These are phyloP conservation scores for Ochetophila trinervis DNA, from an alignment of 306 rosid species.

Conservation along the genomic window DNA sequence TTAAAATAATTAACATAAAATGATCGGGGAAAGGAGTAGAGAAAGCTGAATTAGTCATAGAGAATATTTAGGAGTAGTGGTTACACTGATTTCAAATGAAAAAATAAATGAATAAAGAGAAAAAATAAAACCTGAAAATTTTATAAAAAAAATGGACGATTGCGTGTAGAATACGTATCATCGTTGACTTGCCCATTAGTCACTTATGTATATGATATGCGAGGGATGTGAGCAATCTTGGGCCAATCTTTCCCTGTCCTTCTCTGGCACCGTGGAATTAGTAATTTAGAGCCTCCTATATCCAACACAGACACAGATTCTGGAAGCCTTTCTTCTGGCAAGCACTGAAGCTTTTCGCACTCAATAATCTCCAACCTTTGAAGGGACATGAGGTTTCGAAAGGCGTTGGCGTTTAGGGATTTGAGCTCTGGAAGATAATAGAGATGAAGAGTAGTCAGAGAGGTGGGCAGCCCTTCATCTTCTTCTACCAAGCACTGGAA, in stretches of 20 bases:
- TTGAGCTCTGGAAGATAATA: neutral
- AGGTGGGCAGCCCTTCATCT: constrained; percentile 10
- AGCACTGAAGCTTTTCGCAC: constrained; percentile 12
- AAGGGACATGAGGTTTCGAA: constrained; percentile 29
- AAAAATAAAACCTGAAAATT: too few relatives aligned
- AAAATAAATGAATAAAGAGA: too few relatives aligned
- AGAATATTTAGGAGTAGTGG: too few relatives aligned
- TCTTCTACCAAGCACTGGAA: neutral
- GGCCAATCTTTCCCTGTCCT: neutral
- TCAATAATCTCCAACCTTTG: rapidly evolving
- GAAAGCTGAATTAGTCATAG: too few relatives aligned
- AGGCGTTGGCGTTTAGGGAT: constrained; percentile 13
- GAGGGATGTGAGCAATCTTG: neutral
- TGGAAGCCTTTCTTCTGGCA: constrained; percentile 15
- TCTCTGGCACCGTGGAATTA: neutral
- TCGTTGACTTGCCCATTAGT: too few relatives aligned
- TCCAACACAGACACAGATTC: neutral
- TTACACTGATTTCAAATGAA: too few relatives aligned
- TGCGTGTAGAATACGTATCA: too few relatives aligned
- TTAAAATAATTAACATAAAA: too few relatives aligned
- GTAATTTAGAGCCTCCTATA: rapidly evolving
- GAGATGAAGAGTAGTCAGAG: rapidly evolving
- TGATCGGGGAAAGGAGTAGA: too few relatives aligned
- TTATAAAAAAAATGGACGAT: too few relatives aligned
- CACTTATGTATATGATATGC: too few relatives aligned